Evolutionary conservation across 768 basidiomycete genomes (phyloP), one percentile per base, ranked within the genome.

Genomic region (Tricholoma furcatifolium): DNA sequence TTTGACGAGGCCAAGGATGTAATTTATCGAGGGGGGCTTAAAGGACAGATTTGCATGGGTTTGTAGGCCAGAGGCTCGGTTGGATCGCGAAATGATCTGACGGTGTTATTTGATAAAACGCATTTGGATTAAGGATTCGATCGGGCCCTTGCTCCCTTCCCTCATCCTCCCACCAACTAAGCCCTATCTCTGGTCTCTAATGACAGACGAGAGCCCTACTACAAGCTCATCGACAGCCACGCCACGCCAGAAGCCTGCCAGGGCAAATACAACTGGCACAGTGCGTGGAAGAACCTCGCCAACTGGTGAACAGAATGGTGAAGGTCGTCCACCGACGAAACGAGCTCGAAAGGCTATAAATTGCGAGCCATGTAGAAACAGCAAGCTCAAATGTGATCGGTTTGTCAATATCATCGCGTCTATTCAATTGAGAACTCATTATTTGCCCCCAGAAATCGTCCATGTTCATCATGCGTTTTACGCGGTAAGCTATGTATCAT

Each of bases 361-460:
- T 71, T 93, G 91, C 64, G 89, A 91, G 61, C 91, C 91, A 2
- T 93, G 91, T 73, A 79, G 91, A 64, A 87, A 84, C 61, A 88
- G 85, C 76, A 91, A 92, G 71, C 82, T 92, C 61, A 91, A 93
- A 71, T 93, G 91, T 74, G 91, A 93, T 70, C 84, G 89, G 89
- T 87, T 51, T 41, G 71, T 68, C 58, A 51, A 32, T 44, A 43
- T 20, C 7, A 53, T 35, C 49, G 30, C 50, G 42, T 40, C n/a
- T 43, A 48, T 11, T 51, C 27, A 47, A 40, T 60, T 50, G 54
- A 50, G 57, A 55, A 36, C 43, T 51, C 51, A 47, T 55, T 53
- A 45, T 54, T 38, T 51, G 53, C 38, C 46, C n/a, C 0, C 66
- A 91, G 91, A 70, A 91, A 87, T 62, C 84, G 89, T 10, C 91